phyloP scores from a whole-genome alignment of 768 basidiomycete genomes.

The Trametes cinnabarina region DNA sequence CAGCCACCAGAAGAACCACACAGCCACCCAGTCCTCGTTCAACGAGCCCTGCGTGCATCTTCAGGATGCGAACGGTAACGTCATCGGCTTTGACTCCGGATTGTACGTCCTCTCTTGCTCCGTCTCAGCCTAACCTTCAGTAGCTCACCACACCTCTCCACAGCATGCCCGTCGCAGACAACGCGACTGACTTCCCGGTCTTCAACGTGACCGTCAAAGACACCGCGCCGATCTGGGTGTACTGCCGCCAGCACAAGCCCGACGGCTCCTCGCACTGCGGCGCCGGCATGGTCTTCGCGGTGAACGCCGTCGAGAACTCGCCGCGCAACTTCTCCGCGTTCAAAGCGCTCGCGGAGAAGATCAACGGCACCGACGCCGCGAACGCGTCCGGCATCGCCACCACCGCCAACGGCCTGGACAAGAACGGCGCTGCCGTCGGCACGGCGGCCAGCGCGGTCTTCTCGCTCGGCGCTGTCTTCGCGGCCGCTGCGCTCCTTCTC shows the following conservation, averaged over 20 bases:
- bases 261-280: slow-evolving; percentile 35
- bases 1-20: slow-evolving; percentile 67
- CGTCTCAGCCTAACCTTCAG: background rate
- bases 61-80: slow-evolving; percentile 33
- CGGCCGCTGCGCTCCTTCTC: slow-evolving; percentile 23
- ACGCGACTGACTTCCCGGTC: slow-evolving; percentile 48
- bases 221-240: slow-evolving; percentile 59
- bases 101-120: slow-evolving; percentile 41
- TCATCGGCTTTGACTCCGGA: slow-evolving; percentile 53
- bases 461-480: slow-evolving; percentile 24
- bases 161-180: slow-evolving; percentile 41
- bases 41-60: slow-evolving; percentile 54
- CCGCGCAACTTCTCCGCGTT: slow-evolving; percentile 55
- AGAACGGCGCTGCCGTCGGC: slow-evolving; percentile 13
- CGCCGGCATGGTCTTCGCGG: slow-evolving; percentile 42
- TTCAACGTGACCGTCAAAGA: slow-evolving; percentile 58
- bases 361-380: slow-evolving; percentile 40
- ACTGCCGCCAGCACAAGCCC: slow-evolving; percentile 41
- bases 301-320: slow-evolving; percentile 55
- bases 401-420: too few relatives aligned
- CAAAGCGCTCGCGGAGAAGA: slow-evolving; percentile 50
- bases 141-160: background rate
- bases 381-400: slow-evolving; percentile 14
- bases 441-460: slow-evolving; percentile 17
- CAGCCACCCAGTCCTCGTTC: slow-evolving; percentile 62